These are phyloP conservation scores for Penicillium glabrum DNA, from an alignment of 2,329 filamentous ascomycete species.

Conservation along the genomic window DNA sequence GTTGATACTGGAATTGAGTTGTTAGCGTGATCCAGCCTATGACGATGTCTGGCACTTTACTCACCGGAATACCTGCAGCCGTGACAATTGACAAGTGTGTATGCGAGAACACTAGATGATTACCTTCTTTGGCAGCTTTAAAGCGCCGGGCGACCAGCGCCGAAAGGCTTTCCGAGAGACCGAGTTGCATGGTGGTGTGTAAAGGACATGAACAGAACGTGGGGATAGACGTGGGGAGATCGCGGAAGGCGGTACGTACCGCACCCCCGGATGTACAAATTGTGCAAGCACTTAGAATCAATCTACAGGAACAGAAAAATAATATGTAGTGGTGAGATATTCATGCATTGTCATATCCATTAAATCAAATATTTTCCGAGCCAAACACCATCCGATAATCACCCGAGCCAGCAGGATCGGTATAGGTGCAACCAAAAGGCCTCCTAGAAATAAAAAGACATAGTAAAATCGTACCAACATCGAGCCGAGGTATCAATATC, in stretches of 20 bases:
- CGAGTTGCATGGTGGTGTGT: conserved; percentile 33
- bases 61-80: conserved; percentile 36
- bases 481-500: conserved; percentile 20
- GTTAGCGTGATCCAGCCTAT: not conserved
- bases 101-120: conserved; percentile 39
- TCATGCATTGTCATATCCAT: not conserved
- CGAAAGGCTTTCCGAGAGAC: conserved; percentile 36
- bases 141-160: conserved; percentile 39
- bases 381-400: not conserved
- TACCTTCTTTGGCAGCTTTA: conserved; percentile 34
- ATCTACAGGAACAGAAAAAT: not conserved
- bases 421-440: not conserved
- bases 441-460: not conserved
- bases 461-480: conserved; percentile 9
- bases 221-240: conserved; percentile 1
- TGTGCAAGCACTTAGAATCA: too few species aligned
- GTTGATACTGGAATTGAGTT: conserved; percentile 40
- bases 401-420: conserved; percentile 8
- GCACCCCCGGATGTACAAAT: too few species aligned
- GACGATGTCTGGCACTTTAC: not conserved
- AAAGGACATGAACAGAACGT: not conserved
- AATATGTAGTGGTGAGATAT: not conserved
- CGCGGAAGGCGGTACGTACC: conserved; percentile 1
- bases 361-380: conserved; percentile 8
- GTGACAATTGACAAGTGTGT: conserved; percentile 41